A percentile compares a stretch with the other conserved stretches of the same genome.
phyloP scores from a whole-genome alignment of 371 early-diverging fungal species.

The Mycotypha africana region DNA sequence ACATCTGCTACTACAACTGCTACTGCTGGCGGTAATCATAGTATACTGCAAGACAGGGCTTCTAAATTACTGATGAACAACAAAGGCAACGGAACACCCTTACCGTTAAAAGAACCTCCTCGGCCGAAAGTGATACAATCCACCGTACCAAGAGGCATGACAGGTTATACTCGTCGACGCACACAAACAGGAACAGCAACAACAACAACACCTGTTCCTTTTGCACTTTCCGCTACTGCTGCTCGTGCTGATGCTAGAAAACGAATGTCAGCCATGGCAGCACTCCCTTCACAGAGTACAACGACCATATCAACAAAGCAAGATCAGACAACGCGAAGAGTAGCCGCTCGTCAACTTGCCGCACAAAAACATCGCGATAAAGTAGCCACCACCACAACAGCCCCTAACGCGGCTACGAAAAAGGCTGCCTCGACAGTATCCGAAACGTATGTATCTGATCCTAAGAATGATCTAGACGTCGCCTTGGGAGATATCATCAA shows the following conservation, averaged over 20 bases:
- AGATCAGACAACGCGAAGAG: too few relatives aligned
- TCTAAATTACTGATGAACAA: constrained; percentile 10
- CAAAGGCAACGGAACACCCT: constrained; percentile 20
- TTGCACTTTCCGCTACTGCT: constrained; percentile 8
- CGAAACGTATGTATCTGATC: constrained; percentile 57
- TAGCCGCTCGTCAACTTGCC: constrained; percentile 1
- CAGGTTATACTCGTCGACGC: constrained; percentile 3
- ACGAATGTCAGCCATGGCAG: too few relatives aligned
- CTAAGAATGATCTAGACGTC: constrained; percentile 66
- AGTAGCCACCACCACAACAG: background rate
- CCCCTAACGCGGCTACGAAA: too few relatives aligned
- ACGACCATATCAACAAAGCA: too few relatives aligned
- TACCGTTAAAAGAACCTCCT: constrained; percentile 16
- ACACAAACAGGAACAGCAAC: too few relatives aligned
- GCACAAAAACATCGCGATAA: constrained; percentile 6
- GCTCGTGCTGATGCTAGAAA: constrained; percentile 6
- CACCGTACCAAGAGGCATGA: constrained; percentile 27
- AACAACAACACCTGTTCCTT: constrained; percentile 8
- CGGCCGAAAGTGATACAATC: constrained; percentile 25
- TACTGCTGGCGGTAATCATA: constrained; percentile 7
- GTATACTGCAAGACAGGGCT: constrained; percentile 17
- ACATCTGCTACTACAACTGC: constrained; percentile 21
- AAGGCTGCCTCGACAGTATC: too few relatives aligned
- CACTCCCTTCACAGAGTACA: too few relatives aligned
- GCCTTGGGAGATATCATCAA: constrained; percentile 69